These are phyloP conservation scores for Chlorella sorokiniana DNA, from an alignment of 139 green algal species.

Conservation along the genomic window DNA sequence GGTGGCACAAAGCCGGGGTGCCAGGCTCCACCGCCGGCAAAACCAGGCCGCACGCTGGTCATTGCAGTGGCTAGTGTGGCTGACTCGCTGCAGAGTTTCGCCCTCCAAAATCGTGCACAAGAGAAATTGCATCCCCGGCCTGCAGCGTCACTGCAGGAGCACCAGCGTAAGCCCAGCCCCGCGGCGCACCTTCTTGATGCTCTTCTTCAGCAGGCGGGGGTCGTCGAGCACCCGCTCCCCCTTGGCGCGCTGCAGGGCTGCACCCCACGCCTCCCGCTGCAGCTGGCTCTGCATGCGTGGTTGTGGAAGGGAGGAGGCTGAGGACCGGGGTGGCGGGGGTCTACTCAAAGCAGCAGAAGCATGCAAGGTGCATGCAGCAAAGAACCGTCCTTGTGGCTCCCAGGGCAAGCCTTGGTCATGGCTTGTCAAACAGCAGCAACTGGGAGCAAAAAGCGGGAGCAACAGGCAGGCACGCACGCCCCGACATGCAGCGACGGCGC, in stretches of 20 bases:
- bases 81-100: too few relatives aligned
- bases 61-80: too few relatives aligned
- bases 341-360: neutral
- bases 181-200: constrained; percentile 69
- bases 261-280: constrained; percentile 64
- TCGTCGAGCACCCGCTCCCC: constrained; percentile 90
- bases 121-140: too few relatives aligned
- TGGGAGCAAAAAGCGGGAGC: too few relatives aligned
- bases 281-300: constrained; percentile 40
- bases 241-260: constrained; percentile 65
- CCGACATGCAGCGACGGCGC: too few relatives aligned
- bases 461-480: too few relatives aligned
- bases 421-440: too few relatives aligned
- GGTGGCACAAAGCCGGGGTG: neutral
- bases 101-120: too few relatives aligned
- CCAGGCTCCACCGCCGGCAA: neutral
- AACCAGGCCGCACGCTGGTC: neutral
- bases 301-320: neutral
- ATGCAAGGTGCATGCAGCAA: too few relatives aligned
- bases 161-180: neutral
- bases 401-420: too few relatives aligned
- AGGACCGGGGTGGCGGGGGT: neutral
- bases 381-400: too few relatives aligned
- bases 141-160: neutral
- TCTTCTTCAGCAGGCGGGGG: constrained; percentile 78